Percentiles rank a stretch among this genome's conserved stretches.
phyloP scores from a whole-genome alignment of 2,329 filamentous ascomycete species.

The Pseudogymnoascus sp. region DNA sequence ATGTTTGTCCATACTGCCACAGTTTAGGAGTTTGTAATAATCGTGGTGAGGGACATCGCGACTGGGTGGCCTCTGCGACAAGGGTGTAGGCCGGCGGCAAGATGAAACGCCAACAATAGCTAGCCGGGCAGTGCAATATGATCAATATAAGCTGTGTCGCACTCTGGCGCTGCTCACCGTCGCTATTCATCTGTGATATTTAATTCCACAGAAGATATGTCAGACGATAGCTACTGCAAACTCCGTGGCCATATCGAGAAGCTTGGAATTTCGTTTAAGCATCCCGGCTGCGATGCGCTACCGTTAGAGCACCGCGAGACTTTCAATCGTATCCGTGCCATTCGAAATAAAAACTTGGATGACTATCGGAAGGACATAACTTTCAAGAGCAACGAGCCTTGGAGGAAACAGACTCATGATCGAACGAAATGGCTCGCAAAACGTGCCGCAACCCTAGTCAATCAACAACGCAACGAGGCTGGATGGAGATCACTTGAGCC shows the following conservation, averaged over 20 bases:
- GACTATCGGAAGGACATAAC: neutral
- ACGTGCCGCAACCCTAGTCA: neutral
- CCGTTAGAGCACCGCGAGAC: neutral
- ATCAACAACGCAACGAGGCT: constrained; percentile 2
- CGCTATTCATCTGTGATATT: neutral
- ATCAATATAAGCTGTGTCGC: neutral
- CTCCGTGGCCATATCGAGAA: neutral
- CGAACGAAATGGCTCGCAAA: neutral
- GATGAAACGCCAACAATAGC: neutral
- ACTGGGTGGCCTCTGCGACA: neutral
- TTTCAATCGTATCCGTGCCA: neutral
- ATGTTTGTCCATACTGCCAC: no score
- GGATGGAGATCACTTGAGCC: constrained; percentile 1
- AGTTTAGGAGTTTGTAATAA: no score
- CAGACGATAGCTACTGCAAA: neutral
- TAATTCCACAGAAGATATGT: neutral
- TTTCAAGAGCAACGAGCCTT: neutral
- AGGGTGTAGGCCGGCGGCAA: neutral
- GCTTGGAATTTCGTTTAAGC: neutral
- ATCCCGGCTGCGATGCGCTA: neutral
- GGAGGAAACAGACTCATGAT: neutral
- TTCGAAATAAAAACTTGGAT: neutral
- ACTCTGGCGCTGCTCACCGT: neutral
- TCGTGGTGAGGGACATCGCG: no score
- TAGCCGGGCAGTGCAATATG: neutral